A percentile compares a stretch with the other conserved stretches of the same genome.
Conservation (phyloP, 352 stramenopile genomes). For the Pythium coloratum region DNA sequence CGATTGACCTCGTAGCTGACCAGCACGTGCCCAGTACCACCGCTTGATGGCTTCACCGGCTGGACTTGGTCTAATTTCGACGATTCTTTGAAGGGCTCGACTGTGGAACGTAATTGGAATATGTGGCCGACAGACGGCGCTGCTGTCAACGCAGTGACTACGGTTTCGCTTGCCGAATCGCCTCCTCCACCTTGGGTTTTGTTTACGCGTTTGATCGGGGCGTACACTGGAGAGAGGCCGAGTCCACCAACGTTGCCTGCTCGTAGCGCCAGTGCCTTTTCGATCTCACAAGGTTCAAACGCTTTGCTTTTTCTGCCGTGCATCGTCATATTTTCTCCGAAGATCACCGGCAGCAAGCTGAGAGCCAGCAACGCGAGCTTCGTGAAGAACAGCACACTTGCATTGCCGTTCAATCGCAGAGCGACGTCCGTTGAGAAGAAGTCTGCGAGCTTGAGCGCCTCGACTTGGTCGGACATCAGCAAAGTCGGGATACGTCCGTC, state of each 20-base stretch:
- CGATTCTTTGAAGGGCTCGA: not conserved
- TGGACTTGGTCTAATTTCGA: not conserved
- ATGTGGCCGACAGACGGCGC: not conserved
- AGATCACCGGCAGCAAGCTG: slow-evolving; percentile 28
- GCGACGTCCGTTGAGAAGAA: slow-evolving; percentile 34
- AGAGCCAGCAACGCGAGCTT: slow-evolving; percentile 30
- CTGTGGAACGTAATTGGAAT: not conserved
- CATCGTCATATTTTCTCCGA: slow-evolving; percentile 16
- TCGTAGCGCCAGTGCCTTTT: slow-evolving; percentile 27
- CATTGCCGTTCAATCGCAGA: slow-evolving; percentile 34
- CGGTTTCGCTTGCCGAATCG: not conserved
- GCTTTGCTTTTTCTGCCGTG: slow-evolving; percentile 1
- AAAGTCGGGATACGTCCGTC: slow-evolving; percentile 20
- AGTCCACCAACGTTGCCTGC: slow-evolving; percentile 32
- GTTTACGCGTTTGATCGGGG: not conserved
- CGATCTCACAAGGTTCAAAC: slow-evolving; percentile 16
- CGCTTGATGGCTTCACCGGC: not conserved
- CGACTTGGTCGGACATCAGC: slow-evolving; percentile 24
- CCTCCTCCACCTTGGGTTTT: not conserved
- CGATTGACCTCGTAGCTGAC: slow-evolving; percentile 18
- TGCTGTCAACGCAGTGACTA: not conserved
- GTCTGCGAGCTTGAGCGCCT: slow-evolving; percentile 23
- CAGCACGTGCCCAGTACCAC: not conserved
- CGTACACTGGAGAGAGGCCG: slow-evolving; percentile 13
- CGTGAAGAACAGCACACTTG: slow-evolving; percentile 16